These are phyloP conservation scores for Thielaviopsis cerberus DNA, from an alignment of 2,329 filamentous ascomycete genomes.

Conservation along the genomic window DNA sequence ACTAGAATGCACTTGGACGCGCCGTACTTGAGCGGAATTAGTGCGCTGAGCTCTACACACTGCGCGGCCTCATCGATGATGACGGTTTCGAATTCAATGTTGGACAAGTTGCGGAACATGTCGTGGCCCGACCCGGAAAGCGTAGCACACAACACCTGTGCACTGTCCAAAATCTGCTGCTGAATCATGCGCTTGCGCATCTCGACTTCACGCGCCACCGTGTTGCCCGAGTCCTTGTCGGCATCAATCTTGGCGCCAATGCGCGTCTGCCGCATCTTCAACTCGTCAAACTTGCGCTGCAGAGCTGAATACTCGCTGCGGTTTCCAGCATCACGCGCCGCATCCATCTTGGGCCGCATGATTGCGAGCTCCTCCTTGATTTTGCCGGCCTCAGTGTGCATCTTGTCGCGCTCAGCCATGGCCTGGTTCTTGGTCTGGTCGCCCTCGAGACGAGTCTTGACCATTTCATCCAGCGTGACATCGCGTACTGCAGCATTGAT, in stretches of 20 bases:
- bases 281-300: conserved; percentile 56
- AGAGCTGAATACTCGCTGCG: conserved; percentile 33
- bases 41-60: conserved; percentile 87
- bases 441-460: conserved; percentile 51
- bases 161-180: conserved; percentile 75
- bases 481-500: conserved; percentile 80
- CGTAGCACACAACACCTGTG: conserved; percentile 86
- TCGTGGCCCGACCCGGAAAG: conserved; percentile 92
- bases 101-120: conserved; percentile 83
- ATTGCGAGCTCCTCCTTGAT: conserved; percentile 52
- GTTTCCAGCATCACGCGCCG: conserved; percentile 38
- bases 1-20: conserved; percentile 93
- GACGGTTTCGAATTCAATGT: conserved; percentile 94
- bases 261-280: conserved; percentile 54
- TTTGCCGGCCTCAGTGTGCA: conserved; percentile 45
- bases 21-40: conserved; percentile 94
- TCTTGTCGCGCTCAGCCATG: conserved; percentile 35
- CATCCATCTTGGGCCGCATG: conserved; percentile 53
- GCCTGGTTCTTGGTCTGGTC: conserved; percentile 40
- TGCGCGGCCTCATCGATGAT: conserved; percentile 97
- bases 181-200: conserved; percentile 69
- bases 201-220: conserved; percentile 65
- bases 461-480: conserved; percentile 82
- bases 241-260: conserved; percentile 74
- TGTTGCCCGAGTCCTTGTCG: conserved; percentile 69